These are phyloP conservation scores for Phoma herbarum DNA, from an alignment of 2,329 filamentous ascomycete species.

Conservation along the genomic window DNA sequence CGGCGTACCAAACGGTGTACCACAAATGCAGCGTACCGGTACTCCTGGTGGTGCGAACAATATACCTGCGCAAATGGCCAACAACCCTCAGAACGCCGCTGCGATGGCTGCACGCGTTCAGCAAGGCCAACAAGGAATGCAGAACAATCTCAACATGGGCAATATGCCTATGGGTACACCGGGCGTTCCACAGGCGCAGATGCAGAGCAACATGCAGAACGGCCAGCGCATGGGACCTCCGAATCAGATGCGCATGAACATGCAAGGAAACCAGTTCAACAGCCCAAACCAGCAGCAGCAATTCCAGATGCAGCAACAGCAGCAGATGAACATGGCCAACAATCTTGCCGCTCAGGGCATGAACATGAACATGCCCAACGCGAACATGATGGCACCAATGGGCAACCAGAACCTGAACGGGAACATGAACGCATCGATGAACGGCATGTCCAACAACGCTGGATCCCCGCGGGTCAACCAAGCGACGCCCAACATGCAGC, in stretches of 20 bases:
- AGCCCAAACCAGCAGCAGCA: slow-evolving; percentile 48
- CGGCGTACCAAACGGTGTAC: slow-evolving; percentile 48
- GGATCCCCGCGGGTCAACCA: slow-evolving; percentile 48
- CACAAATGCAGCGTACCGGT: slow-evolving; percentile 55
- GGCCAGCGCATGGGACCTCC: slow-evolving; percentile 66
- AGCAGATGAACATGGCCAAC: slow-evolving; percentile 47
- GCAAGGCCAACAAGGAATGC: slow-evolving; percentile 54
- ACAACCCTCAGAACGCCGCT: slow-evolving; percentile 37
- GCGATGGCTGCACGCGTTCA: slow-evolving; percentile 48
- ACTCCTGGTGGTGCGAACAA: slow-evolving; percentile 47
- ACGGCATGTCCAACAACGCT: slow-evolving; percentile 47
- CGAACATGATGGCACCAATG: slow-evolving; percentile 47
- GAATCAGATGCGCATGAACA: slow-evolving; percentile 51
- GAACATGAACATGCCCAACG: slow-evolving; percentile 48
- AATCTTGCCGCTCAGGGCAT: slow-evolving; percentile 42
- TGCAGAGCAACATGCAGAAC: slow-evolving; percentile 66
- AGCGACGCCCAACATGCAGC: slow-evolving; percentile 43
- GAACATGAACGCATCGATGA: slow-evolving; percentile 47
- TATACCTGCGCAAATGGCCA: slow-evolving; percentile 43
- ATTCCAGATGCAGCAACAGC: slow-evolving; percentile 45
- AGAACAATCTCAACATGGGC: slow-evolving; percentile 61
- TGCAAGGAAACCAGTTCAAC: slow-evolving; percentile 48
- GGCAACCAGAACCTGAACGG: slow-evolving; percentile 45
- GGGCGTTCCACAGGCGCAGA: slow-evolving; percentile 73
- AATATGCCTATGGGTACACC: slow-evolving; percentile 64